A percentile compares a stretch with the other conserved stretches of the same genome.
phyloP scores from a whole-genome alignment of 2,329 filamentous ascomycete genomes.

The Malbranchea zuffiana region DNA sequence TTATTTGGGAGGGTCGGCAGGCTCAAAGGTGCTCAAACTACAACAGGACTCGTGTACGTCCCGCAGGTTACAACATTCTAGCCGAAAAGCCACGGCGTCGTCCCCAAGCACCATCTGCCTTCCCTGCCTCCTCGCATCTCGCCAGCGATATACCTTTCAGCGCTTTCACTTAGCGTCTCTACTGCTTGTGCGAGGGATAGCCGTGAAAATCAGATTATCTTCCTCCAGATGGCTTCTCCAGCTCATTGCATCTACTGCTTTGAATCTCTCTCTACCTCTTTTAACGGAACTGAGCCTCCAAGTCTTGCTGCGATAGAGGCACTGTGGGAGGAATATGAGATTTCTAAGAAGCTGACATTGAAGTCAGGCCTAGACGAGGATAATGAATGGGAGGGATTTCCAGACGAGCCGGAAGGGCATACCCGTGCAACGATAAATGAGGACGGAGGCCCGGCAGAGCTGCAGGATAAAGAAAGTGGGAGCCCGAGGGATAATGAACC shows the following conservation, averaged over 20 bases:
- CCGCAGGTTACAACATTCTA: not conserved
- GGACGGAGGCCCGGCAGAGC: conserved; percentile 7
- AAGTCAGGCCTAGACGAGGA: conserved; percentile 21
- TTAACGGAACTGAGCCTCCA: conserved; percentile 58
- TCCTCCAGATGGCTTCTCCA: conserved; percentile 59
- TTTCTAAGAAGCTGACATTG: conserved; percentile 20
- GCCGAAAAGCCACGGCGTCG: not conserved
- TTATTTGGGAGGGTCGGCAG: conserved; percentile 8
- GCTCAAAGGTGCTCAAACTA: not conserved
- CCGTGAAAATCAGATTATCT: not conserved
- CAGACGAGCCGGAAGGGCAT: conserved; percentile 1
- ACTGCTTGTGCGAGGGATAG: not conserved
- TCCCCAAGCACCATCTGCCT: not conserved
- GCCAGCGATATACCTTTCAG: not conserved
- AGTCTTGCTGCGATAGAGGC: conserved; percentile 58
- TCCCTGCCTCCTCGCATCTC: conserved; percentile 6
- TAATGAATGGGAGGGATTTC: conserved; percentile 14
- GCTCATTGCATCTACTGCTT: conserved; percentile 91
- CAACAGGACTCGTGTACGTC: not conserved
- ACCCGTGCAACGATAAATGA: conserved; percentile 8
- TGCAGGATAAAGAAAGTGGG: not conserved
- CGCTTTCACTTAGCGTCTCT: not conserved
- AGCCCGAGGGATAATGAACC: not conserved
- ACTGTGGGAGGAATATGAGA: conserved; percentile 50
- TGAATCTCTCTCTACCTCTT: conserved; percentile 67